These are phyloP conservation scores for Fusarium sp. DNA, from an alignment of 2,329 filamentous ascomycete species.

Conservation along the genomic window DNA sequence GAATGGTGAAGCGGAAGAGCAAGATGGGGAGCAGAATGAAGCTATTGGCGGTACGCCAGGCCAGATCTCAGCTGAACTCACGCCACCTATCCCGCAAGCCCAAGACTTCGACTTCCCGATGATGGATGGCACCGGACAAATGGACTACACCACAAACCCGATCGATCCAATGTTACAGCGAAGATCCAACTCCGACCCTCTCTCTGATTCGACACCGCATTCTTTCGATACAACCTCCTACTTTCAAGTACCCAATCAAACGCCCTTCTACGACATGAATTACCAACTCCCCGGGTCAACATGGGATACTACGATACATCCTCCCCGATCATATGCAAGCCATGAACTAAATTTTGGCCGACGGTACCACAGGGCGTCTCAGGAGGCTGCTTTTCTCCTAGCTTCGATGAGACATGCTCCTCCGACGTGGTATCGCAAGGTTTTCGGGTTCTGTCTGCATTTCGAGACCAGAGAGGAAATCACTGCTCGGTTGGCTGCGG, in stretches of 20 bases:
- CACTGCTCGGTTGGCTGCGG: background rate
- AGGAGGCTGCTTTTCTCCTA: background rate
- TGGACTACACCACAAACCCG: background rate
- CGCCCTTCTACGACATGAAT: background rate
- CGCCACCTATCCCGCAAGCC: accelerated
- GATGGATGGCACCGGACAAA: background rate
- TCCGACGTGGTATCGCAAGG: conserved; percentile 4
- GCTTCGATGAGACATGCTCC: conserved; percentile 7
- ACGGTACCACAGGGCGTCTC: background rate
- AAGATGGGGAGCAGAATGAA: background rate
- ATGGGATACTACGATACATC: background rate
- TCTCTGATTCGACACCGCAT: background rate
- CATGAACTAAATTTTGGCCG: conserved; percentile 14
- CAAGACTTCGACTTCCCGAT: background rate
- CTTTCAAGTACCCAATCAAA: background rate
- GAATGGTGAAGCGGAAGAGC: background rate
- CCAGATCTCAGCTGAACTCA: accelerated
- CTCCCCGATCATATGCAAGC: background rate
- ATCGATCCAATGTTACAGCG: background rate
- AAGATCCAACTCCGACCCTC: background rate
- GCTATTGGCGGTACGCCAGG: accelerated
- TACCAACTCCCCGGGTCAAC: conserved; percentile 1
- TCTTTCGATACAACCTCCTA: background rate
- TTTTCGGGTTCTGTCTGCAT: conserved; percentile 14
- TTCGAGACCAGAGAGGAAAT: conserved; percentile 15